Conservation (phyloP, 78 protist species). For the Dictyostelium intermedium region DNA sequence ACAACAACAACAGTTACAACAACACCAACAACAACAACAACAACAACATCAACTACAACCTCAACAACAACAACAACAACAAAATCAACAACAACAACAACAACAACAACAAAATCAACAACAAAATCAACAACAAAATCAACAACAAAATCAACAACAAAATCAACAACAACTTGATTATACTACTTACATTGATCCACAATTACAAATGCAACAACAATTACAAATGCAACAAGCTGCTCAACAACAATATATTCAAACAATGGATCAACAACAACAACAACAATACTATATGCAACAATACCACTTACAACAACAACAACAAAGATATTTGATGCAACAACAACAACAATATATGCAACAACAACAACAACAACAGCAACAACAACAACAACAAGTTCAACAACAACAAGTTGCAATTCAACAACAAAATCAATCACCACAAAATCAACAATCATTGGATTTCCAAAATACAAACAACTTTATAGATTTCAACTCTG, state of each 20-base stretch:
- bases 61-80: slow-evolving; percentile 9
- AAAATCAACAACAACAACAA: slow-evolving; percentile 9
- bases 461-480: neutral
- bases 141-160: neutral
- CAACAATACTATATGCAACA: slow-evolving; percentile 10
- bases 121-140: slow-evolving; percentile 8
- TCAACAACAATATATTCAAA: slow-evolving; percentile 7
- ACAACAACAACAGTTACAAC: neutral
- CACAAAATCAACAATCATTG: neutral
- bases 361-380: slow-evolving; percentile 33
- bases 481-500: slow-evolving; percentile 31
- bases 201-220: slow-evolving; percentile 31
- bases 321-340: neutral
- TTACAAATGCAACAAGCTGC: slow-evolving; percentile 20
- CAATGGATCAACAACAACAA: slow-evolving; percentile 13
- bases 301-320: slow-evolving; percentile 18
- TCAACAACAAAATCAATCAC: slow-evolving; percentile 25
- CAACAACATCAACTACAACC: slow-evolving; percentile 14
- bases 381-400: slow-evolving; percentile 22
- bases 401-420: slow-evolving; percentile 3
- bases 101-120: slow-evolving; percentile 7
- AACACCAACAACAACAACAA: slow-evolving; percentile 38
- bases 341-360: slow-evolving; percentile 36
- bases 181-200: neutral
- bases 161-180: neutral